phyloP scores from a whole-genome alignment of 176 grass and related monocot species.

The Metroxylon sagu region DNA sequence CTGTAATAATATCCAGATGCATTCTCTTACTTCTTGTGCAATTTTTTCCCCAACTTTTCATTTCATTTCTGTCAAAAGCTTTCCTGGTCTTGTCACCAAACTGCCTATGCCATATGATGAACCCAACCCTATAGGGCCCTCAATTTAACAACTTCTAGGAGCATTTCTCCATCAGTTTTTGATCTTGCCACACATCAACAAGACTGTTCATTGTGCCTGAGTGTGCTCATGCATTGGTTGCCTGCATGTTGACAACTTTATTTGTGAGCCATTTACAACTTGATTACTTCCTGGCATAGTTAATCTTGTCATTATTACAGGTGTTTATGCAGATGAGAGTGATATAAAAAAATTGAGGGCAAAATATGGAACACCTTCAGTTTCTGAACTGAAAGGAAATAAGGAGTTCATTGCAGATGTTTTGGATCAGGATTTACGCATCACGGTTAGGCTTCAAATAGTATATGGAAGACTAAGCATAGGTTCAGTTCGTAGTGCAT shows the following conservation, averaged over 20 bases:
- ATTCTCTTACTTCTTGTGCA: too few relatives aligned
- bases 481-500: constrained; percentile 49
- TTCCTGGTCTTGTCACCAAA: too few relatives aligned
- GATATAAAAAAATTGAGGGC: constrained; percentile 46
- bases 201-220: too few relatives aligned
- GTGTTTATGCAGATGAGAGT: constrained; percentile 68
- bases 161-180: too few relatives aligned
- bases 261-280: not conserved
- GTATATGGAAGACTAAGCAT: constrained; percentile 72
- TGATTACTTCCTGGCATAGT: not conserved
- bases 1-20: too few relatives aligned
- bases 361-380: constrained; percentile 46
- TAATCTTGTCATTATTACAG: constrained; percentile 23
- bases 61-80: too few relatives aligned
- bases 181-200: too few relatives aligned
- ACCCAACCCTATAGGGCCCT: too few relatives aligned
- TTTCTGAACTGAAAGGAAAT: constrained; percentile 44
- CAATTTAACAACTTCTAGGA: too few relatives aligned
- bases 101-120: too few relatives aligned
- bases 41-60: too few relatives aligned
- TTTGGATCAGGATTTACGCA: constrained; percentile 46
- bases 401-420: constrained; percentile 43
- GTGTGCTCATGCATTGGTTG: not conserved
- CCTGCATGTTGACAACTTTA: not conserved
- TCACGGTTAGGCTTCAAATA: constrained; percentile 88